A percentile compares a stretch with the other conserved stretches of the same genome.
phyloP scores from a whole-genome alignment of 306 rosid species.

The Vicia villosa region DNA sequence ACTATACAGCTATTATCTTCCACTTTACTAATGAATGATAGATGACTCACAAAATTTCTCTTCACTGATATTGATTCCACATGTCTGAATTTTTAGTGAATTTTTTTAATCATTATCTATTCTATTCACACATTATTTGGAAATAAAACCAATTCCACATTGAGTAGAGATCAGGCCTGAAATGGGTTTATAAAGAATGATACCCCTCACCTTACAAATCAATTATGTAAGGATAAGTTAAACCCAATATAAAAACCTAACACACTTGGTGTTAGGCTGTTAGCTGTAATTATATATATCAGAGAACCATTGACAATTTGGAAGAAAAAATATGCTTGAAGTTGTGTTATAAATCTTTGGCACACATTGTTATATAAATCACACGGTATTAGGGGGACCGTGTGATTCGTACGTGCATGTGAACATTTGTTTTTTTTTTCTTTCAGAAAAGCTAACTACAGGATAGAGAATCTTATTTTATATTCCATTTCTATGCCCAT shows the following conservation, averaged over 20 bases:
- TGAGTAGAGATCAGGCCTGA: too few relatives aligned
- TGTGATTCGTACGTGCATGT: neutral
- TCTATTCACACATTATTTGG: constrained; percentile 18
- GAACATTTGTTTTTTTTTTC: neutral
- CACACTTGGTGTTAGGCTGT: constrained; percentile 1
- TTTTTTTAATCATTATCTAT: constrained; percentile 3
- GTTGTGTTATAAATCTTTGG: constrained; percentile 18
- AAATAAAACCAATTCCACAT: too few relatives aligned
- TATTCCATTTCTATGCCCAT: constrained; percentile 28
- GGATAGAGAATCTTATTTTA: constrained; percentile 29
- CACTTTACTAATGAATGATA: constrained; percentile 27
- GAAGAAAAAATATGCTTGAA: constrained; percentile 6
- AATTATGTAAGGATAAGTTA: too few relatives aligned
- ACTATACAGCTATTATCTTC: constrained; percentile 12
- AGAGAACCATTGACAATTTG: constrained; percentile 21
- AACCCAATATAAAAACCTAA: too few relatives aligned
- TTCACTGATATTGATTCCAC: constrained; percentile 19
- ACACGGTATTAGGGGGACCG: neutral
- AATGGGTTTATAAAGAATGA: too few relatives aligned
- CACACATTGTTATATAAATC: too few relatives aligned
- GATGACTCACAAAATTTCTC: neutral
- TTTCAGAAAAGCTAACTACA: constrained; percentile 1
- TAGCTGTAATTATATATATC: constrained; percentile 1
- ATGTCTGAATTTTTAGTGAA: constrained; percentile 4
- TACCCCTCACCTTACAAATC: too few relatives aligned